Evolutionary conservation across 2,329 filamentous ascomycete genomes (phyloP), one percentile per base, ranked within the genome.

Genomic region (Aspergillus sp.): DNA sequence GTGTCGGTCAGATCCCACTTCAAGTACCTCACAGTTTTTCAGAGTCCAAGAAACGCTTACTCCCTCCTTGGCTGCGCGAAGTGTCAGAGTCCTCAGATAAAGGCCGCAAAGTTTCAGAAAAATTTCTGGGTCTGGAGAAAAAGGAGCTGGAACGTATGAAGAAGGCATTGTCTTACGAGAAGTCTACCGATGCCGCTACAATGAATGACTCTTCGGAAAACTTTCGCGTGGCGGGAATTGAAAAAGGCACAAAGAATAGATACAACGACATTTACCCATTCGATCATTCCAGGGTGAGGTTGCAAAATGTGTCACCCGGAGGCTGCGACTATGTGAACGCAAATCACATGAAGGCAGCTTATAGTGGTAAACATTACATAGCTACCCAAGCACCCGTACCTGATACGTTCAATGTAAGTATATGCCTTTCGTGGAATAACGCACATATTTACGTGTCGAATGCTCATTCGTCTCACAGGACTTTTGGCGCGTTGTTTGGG

Each of bases 191-290:
- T 7, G 79, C 80, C 1, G 77, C 79, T 21, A 61, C 71, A 3
- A 61, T 71, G 0, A 71, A 83, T 1, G 67, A 75, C 0, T 71
- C 77, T 1, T 73, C 79, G 39, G 76, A 77, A 21, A 73, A 66
- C 50, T 85, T 96, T 7, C 89, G 91, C 68, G 87, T 99, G 54
- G 95, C 91, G 0, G 95, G 95, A 7, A 90, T 99, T 30, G 95
- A 99, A 71, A 95, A 97, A 75, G 95, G 95, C 7, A 87, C 84
- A 17, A 98, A 98, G 80, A 99, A 99, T 69, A 86, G 95, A 8
- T 99, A 99, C 80, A 98, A 97, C 79, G 96, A 97, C 68, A 97
- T 98, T 58, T 88, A 96, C 78, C 95, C 95, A 0, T 99, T 96
- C 73, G 94, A 98, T 71, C 95, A 99, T 75, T 88, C 92, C 2